These are phyloP conservation scores for Microsporum audouinii DNA, from an alignment of 2,329 filamentous ascomycete species.

Conservation along the genomic window DNA sequence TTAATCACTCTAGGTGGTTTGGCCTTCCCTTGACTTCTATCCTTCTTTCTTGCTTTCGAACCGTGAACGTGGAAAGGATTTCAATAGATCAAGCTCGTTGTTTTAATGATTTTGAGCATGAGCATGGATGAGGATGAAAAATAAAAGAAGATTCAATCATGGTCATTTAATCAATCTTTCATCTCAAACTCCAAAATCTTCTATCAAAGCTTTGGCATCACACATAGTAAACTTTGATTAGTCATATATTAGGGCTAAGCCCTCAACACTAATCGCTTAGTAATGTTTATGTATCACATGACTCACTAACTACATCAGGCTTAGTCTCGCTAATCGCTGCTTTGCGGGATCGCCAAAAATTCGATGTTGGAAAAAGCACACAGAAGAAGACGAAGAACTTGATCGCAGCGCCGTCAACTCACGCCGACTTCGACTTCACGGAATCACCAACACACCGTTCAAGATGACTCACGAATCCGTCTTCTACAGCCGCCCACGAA, in stretches of 20 bases:
- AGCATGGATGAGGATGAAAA: not conserved
- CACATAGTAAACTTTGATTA: not conserved
- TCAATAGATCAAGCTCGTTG: not conserved
- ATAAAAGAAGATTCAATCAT: not conserved
- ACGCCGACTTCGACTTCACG: not conserved
- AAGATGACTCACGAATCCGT: conserved; percentile 88
- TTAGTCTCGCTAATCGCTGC: not conserved
- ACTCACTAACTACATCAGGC: not conserved
- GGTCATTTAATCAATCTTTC: not conserved
- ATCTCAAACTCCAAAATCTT: not conserved
- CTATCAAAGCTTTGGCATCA: too few species aligned
- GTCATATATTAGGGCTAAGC: not conserved
- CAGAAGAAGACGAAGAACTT: not conserved
- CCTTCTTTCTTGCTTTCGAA: not conserved
- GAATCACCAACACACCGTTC: not conserved
- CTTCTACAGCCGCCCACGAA: conserved; percentile 97
- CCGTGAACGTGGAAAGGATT: not conserved
- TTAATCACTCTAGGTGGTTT: not conserved
- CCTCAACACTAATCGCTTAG: not conserved
- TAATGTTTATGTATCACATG: not conserved
- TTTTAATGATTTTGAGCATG: not conserved
- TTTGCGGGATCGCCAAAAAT: not conserved
- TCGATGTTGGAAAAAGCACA: not conserved
- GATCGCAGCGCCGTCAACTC: conserved; percentile 2
- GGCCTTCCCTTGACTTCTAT: not conserved